phyloP scores from a whole-genome alignment of 2,329 filamentous ascomycete species.

The Claviceps lovelessii region DNA sequence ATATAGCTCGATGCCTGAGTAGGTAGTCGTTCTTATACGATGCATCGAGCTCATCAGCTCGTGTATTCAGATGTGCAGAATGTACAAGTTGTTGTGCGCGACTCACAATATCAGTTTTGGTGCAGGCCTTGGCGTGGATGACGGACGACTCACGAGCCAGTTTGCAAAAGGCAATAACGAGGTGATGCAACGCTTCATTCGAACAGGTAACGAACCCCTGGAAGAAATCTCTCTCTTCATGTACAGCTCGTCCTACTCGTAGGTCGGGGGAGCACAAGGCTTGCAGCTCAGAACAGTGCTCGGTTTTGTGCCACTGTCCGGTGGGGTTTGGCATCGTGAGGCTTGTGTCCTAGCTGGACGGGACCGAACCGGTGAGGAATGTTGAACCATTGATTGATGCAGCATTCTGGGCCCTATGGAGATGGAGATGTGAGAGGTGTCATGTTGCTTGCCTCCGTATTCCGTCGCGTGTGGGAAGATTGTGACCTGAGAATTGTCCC shows the following conservation, averaged over 20 bases:
- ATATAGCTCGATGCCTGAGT: too few relatives aligned
- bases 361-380: conserved; percentile 1
- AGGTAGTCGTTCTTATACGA: background rate
- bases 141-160: background rate
- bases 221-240: background rate
- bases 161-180: background rate
- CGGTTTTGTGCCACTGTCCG: background rate
- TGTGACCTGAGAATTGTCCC: background rate
- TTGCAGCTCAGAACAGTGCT: background rate
- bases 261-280: background rate
- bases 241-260: background rate
- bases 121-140: background rate
- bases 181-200: background rate
- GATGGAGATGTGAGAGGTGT: background rate
- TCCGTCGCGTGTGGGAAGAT: background rate
- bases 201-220: background rate
- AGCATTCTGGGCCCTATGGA: background rate
- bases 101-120: background rate
- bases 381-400: background rate
- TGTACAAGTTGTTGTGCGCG: background rate
- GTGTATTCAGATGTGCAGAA: background rate
- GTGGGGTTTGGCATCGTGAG: background rate
- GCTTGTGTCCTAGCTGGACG: background rate
- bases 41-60: background rate
- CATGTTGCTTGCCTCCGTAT: background rate